These are phyloP conservation scores for Melampsora occidentalis DNA, from an alignment of 1,284 basidiomycete species.

Conservation along the genomic window DNA sequence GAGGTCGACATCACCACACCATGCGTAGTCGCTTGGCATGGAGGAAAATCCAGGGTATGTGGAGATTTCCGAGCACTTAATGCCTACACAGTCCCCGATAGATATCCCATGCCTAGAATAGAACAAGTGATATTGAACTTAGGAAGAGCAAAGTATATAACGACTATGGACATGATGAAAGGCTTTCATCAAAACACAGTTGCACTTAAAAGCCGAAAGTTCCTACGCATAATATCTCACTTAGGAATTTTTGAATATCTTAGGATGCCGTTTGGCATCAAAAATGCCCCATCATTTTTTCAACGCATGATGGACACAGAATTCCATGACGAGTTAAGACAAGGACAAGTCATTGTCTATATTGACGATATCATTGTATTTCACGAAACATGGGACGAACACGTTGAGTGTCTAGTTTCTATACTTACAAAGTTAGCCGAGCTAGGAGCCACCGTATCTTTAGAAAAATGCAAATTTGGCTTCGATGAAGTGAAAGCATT, in stretches of 20 bases:
- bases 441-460: conserved; percentile 10
- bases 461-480: conserved; percentile 18
- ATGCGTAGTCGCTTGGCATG: no score
- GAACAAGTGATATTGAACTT: neutral
- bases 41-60: conserved; percentile 10
- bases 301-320: conserved; percentile 24
- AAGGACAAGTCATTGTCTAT: conserved; percentile 12
- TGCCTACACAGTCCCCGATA: neutral
- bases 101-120: conserved; percentile 8
- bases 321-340: neutral
- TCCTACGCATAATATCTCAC: neutral
- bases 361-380: conserved; percentile 33
- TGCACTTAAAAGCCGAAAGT: neutral
- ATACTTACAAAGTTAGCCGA: neutral
- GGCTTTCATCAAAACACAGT: conserved; percentile 18
- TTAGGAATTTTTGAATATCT: conserved; percentile 19
- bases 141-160: conserved; percentile 3
- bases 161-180: conserved; percentile 12
- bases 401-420: neutral
- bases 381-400: neutral
- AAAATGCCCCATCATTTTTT: conserved; percentile 28
- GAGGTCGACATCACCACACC: conserved; percentile 30
- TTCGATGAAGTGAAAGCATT: conserved; percentile 18
- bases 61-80: conserved; percentile 17
- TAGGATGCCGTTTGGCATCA: conserved; percentile 22